Base-by-base conservation (phyloP, 768 basidiomycete species). In the Suillus occidentalis region DNA sequence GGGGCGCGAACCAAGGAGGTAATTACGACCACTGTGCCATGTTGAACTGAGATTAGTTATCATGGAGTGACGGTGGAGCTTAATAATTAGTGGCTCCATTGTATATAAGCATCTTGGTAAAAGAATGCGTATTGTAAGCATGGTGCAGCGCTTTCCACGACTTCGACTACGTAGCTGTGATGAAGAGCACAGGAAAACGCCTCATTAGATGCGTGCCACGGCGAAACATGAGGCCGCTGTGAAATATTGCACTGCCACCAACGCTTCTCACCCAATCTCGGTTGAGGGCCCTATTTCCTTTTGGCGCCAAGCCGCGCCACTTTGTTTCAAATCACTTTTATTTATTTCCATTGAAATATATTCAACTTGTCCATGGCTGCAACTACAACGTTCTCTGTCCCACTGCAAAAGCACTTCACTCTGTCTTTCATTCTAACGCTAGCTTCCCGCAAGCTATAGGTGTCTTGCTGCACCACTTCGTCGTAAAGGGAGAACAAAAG, bases 1-100 rank as follows among this genome's bases (percentile, higher is more conserved):
- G 85, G 85, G 84, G 83, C 6, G 85, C 84, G 13, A 84, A 87
- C 69, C 84, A 86, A 66, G 73, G 72, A 36, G 84, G 84, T 67
- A 76, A 80, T 70, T 78, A 73, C 36, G 73, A 74, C 31, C 75
- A 4, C 39, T 74, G 75, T 52, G 64, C 70, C 28, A 69, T 50
- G 56, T 45, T 75, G 45, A 67, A 63, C 42, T 64, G 61, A 64
- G 28, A 31, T 61, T 20, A 60, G 25, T 55, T 20, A 37, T 20
- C 25, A 28, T 45, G 14, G 43, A 28, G 10, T 34, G 31, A 55
- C 10, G 6, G 31, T 55, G 53, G 31, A 3, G 28, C 60, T 57
- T 31, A 47, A n/a, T 22, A 3, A 56, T 52, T 53, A 18, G 25
- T 58, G 10, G 3, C 40, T 20, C 36, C 22, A 39, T n/a, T 40